Evolutionary conservation across 2,329 filamentous ascomycete genomes (phyloP).

Genomic region (Lasiodiplodia sp.): DNA sequence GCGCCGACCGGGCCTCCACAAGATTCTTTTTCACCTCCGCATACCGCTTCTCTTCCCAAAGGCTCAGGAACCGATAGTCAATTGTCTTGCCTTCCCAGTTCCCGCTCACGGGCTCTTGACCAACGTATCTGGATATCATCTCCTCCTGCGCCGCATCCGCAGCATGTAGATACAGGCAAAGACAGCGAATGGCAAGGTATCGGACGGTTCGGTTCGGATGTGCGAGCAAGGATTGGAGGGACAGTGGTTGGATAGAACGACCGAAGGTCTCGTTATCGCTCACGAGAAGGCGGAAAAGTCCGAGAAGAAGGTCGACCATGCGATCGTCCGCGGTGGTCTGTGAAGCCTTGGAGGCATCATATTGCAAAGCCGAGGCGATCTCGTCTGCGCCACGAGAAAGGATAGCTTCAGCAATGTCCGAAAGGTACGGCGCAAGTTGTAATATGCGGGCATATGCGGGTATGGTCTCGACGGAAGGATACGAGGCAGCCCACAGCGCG

Average conservation of each 20-base stretch:
- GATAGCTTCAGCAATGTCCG: conserved; percentile 70
- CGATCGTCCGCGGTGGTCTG: conserved; percentile 46
- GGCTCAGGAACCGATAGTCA: conserved; percentile 77
- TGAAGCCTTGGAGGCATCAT: conserved; percentile 22
- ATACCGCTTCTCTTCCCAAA: conserved; percentile 69
- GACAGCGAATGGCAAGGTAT: conserved; percentile 82
- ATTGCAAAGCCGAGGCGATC: conserved; percentile 9
- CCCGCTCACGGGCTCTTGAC: conserved; percentile 68
- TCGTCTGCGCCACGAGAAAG: conserved; percentile 29
- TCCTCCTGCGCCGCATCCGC: conserved; percentile 80
- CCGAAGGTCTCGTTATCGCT: conserved; percentile 76
- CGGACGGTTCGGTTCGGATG: conserved; percentile 67
- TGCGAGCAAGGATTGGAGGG: conserved; percentile 73
- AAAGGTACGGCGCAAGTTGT: conserved; percentile 81
- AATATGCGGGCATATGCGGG: conserved; percentile 80
- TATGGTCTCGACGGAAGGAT: conserved; percentile 51
- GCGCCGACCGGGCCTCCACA: conserved; percentile 13
- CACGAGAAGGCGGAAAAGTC: conserved; percentile 79
- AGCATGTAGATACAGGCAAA: conserved; percentile 79
- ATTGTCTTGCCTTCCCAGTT: conserved; percentile 77
- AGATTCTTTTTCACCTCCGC: conserved; percentile 39
- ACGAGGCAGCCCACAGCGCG: conserved; percentile 73
- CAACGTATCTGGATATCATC: conserved; percentile 72
- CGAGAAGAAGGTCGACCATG: conserved; percentile 64
- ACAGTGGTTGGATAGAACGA: conserved; percentile 68